Evolutionary conservation across 768 basidiomycete genomes (phyloP).

Genomic region (Mycena floridula): DNA sequence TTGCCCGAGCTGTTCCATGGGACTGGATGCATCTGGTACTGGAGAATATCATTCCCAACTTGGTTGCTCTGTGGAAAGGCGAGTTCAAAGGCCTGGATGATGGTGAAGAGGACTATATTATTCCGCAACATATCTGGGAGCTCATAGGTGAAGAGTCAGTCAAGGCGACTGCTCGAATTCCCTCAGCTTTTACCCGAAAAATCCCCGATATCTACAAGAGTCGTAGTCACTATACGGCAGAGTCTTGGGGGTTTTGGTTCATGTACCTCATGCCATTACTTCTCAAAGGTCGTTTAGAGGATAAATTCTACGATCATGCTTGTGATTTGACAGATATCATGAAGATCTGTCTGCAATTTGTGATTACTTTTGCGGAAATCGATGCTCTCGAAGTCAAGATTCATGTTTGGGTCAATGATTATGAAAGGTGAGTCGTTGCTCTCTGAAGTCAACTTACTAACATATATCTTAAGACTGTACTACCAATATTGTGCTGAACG

Average conservation of each 20-base stretch:
- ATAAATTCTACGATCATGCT: conserved; percentile 31
- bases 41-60: conserved; percentile 3
- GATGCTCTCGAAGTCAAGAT: conserved; percentile 20
- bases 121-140: conserved; percentile 22
- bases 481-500: conserved; percentile 8
- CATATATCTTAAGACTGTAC: conserved; percentile 18
- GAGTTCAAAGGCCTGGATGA: conserved; percentile 6
- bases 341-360: conserved; percentile 25
- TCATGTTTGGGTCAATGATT: conserved; percentile 28
- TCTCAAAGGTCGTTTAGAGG: conserved; percentile 22
- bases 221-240: conserved; percentile 24
- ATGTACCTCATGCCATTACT: conserved; percentile 30
- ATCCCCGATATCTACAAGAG: conserved; percentile 21
- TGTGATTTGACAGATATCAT: conserved; percentile 27
- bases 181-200: conserved; percentile 22
- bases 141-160: conserved; percentile 28
- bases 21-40: conserved; percentile 17
- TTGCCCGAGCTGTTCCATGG: conserved; percentile 27
- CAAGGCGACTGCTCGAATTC: conserved; percentile 20
- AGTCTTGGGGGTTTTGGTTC: conserved; percentile 32
- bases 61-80: conserved; percentile 8
- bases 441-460: not conserved
- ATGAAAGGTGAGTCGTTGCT: conserved; percentile 24
- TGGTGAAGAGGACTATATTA: conserved; percentile 14
- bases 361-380: conserved; percentile 19